Base-by-base conservation (phyloP, 768 basidiomycete genomes). In the Agrocybe pediades region DNA sequence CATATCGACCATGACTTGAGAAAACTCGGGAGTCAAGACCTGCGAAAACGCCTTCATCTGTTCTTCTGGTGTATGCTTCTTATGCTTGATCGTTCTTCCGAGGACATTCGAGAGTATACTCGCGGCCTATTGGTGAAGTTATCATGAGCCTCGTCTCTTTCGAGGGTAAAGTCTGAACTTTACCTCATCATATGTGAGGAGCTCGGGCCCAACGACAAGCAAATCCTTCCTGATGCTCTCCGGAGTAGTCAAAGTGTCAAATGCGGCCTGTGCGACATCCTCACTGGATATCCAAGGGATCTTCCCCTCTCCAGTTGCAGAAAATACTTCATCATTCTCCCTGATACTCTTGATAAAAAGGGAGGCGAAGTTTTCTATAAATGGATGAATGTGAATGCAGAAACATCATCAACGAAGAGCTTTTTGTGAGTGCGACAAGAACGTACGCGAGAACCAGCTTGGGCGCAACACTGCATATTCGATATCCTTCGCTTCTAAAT, bases 241-340 rank as follows among this genome's bases (percentile, higher is more conserved):
- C 9, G 57, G 54, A 9, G 58, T 54, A 1, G 56, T 53, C 1
- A 71, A 53, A 9, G 64, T 64, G 7, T 67, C 59, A 47, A 62
- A 61, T 7, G 62, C 68, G 2, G 60, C 61, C 29, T 65, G 59
- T 3, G 66, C 69, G 23, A 71, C 68, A 46, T 69, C 68, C 19
- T 67, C 61, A 2, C 59, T 56, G 17, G 63, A 57, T 25, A 71
- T 56, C 25, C 59, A 68, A 5, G 66, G 63, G 2, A 69, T 20
- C 9, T 47, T 41, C 3, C 62, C 63, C 29, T 67, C 62, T 33
- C 50, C 49, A 6, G 65, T 39, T 0, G 56, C 60, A 15, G 62
- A 49, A 13, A 58, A 43, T 30, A 68, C 57, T 23, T 51, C 48
- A 30, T 55, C 41, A 16, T 45, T 42, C 19, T 50, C 48, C 19